Percentiles rank a stretch among this genome's conserved stretches.
phyloP scores from a whole-genome alignment of 306 rosid species.

The Corylus americana region DNA sequence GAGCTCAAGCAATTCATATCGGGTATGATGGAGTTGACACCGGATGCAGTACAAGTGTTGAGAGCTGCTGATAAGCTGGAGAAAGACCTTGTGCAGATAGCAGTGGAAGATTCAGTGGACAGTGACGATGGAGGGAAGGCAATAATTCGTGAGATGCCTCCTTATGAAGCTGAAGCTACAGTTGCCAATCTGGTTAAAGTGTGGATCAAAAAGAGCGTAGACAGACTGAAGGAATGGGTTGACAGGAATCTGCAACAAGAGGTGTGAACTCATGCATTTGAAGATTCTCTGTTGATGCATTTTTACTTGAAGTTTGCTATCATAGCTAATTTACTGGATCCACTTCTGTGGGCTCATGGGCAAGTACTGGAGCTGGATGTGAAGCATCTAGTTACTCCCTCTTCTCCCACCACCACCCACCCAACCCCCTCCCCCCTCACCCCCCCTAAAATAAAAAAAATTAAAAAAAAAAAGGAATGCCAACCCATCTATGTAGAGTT shows the following conservation, averaged over 20 bases:
- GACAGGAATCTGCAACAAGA: slow-evolving; percentile 96
- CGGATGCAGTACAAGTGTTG: slow-evolving; percentile 92
- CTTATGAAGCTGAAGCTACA: slow-evolving; percentile 90
- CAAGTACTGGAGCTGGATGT: not conserved
- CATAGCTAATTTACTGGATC: not conserved
- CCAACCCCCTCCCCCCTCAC: not conserved
- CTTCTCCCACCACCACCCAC: not conserved
- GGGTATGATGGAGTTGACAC: slow-evolving; percentile 82
- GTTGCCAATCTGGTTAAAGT: slow-evolving; percentile 88
- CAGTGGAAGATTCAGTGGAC: slow-evolving; percentile 94
- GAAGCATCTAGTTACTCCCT: not conserved
- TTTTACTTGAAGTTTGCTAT: not conserved
- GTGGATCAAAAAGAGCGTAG: slow-evolving; percentile 89
- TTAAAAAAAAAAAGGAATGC: not conserved
- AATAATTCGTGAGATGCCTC: slow-evolving; percentile 98
- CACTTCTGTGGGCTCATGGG: not conserved
- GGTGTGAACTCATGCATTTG: slow-evolving; percentile 52
- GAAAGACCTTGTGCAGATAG: slow-evolving; percentile 94
- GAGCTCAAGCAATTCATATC: slow-evolving; percentile 89
- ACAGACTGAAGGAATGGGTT: slow-evolving; percentile 88
- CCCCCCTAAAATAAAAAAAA: not conserved
- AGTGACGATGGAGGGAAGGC: slow-evolving; percentile 99
- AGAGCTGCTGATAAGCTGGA: slow-evolving; percentile 97
- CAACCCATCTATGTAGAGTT: too few species aligned
- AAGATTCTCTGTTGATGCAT: not conserved